Base-by-base conservation (phyloP, 78 protist species). In the Cavenderia fasciculata region DNA sequence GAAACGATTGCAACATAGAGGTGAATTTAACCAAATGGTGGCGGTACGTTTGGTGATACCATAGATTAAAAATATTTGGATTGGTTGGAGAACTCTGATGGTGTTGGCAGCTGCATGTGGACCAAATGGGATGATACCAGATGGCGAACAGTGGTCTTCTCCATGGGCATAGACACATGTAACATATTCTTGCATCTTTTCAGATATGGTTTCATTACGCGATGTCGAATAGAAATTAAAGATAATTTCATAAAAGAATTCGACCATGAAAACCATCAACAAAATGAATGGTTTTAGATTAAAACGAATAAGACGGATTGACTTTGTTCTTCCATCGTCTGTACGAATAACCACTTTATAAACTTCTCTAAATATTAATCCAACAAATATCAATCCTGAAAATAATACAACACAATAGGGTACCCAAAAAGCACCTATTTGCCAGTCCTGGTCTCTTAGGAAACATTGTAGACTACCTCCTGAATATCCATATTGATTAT, bases 311-410 rank as follows among this genome's bases (percentile, higher is more conserved):
- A 49, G 54, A 18, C 54, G 12, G 14, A 14, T 49, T 49, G 54
- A 49, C 54, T 49, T 49, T 14, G 12, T 49, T 14, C 14, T 49
- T 49, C 54, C 54, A 49, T 49, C 14, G 27, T 49, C 54, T 49
- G 54, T 14, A 18, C 54, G 12, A 12, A 18, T 49, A 12, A 49
- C 54, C 12, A 49, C 14, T 14, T 61, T 56, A 14, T 74, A 74
- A n/a, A 75, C 43, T 29, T 75, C 86, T 19, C 4, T 31, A 16
- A 75, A 25, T 21, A 75, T 75, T 18, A 75, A 43, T 8, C 10
- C 59, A 0, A 75, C 59, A 44, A 46, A 59, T 14, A 33, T 49
- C 10, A 34, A 19, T 23, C 73, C 70, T 18, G 43, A 4, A 1
- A 27, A 5, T 19, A 57, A n/a, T 18, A 25, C 21, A 6, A 75